These are phyloP conservation scores for Aspergillus sojae DNA, from an alignment of 2,329 filamentous ascomycete genomes.

Conservation along the genomic window DNA sequence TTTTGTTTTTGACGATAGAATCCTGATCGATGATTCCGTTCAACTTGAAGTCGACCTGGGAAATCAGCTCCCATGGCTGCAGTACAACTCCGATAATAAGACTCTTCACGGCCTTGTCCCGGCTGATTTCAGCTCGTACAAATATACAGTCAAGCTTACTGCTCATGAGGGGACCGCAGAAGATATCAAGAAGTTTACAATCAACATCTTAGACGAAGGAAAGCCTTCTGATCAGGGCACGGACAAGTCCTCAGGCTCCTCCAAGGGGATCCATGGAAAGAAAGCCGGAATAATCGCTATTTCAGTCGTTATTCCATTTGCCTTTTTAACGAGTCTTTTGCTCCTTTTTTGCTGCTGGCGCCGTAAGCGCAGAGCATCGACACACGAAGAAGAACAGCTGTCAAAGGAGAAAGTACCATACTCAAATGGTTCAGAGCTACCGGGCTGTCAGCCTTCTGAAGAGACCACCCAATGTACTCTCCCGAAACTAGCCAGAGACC, in stretches of 20 bases:
- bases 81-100: slow-evolving; percentile 49
- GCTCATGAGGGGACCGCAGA: slow-evolving; percentile 42
- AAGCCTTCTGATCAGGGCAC: slow-evolving; percentile 18
- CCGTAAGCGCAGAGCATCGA: slow-evolving; percentile 30
- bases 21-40: slow-evolving; percentile 46
- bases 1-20: slow-evolving; percentile 49
- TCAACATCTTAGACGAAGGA: slow-evolving; percentile 35
- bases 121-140: slow-evolving; percentile 37
- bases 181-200: slow-evolving; percentile 49
- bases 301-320: slow-evolving; percentile 39
- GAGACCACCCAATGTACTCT: slow-evolving; percentile 23
- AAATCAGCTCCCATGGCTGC: slow-evolving; percentile 50
- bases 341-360: slow-evolving; percentile 40
- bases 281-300: slow-evolving; percentile 43
- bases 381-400: slow-evolving; percentile 26
- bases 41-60: slow-evolving; percentile 49
- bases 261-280: slow-evolving; percentile 23
- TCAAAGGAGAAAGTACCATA: slow-evolving; percentile 25
- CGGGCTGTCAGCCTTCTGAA: slow-evolving; percentile 31
- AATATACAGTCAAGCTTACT: slow-evolving; percentile 47
- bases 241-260: slow-evolving; percentile 21
- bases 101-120: slow-evolving; percentile 56
- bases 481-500: slow-evolving; percentile 26
- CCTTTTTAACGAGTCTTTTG: slow-evolving; percentile 29
- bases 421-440: slow-evolving; percentile 25